Percentiles rank a stretch among this genome's conserved stretches.
Evolutionary conservation across 345 rosid genomes (phyloP).

Genomic region (Salix exigua): DNA sequence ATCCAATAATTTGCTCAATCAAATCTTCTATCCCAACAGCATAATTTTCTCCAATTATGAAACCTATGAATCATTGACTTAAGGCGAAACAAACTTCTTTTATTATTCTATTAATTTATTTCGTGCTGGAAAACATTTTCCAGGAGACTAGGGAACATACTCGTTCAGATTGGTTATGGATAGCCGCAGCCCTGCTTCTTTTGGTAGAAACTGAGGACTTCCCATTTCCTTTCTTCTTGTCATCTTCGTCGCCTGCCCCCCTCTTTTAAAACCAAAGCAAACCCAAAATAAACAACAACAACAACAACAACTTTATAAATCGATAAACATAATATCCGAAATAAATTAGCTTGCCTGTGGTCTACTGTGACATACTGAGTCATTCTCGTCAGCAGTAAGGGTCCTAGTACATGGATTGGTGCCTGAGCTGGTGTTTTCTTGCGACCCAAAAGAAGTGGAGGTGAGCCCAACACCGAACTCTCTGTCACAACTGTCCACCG

Average conservation of each 20-base stretch:
- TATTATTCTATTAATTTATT: not conserved
- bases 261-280: constrained; percentile 20
- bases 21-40: not conserved
- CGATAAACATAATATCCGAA: too few relatives aligned
- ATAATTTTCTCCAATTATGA: not conserved
- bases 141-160: constrained; percentile 35
- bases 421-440: constrained; percentile 45
- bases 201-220: constrained; percentile 73
- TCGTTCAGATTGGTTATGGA: constrained; percentile 97
- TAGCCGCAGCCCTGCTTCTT: constrained; percentile 88
- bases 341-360: constrained; percentile 36
- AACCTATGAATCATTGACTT: not conserved
- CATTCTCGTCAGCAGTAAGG: constrained; percentile 54
- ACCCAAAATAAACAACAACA: not conserved
- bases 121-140: not conserved
- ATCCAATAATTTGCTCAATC: not conserved
- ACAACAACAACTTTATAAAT: not conserved
- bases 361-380: constrained; percentile 65
- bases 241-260: constrained; percentile 38
- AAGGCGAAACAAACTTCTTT: not conserved
- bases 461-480: constrained; percentile 43
- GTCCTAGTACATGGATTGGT: constrained; percentile 25
- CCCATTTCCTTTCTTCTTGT: constrained; percentile 37
- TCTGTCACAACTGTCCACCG: constrained; percentile 52
- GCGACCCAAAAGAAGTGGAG: constrained; percentile 57